phyloP scores from a whole-genome alignment of 2,329 filamentous ascomycete genomes.

The Aureobasidium sp. region DNA sequence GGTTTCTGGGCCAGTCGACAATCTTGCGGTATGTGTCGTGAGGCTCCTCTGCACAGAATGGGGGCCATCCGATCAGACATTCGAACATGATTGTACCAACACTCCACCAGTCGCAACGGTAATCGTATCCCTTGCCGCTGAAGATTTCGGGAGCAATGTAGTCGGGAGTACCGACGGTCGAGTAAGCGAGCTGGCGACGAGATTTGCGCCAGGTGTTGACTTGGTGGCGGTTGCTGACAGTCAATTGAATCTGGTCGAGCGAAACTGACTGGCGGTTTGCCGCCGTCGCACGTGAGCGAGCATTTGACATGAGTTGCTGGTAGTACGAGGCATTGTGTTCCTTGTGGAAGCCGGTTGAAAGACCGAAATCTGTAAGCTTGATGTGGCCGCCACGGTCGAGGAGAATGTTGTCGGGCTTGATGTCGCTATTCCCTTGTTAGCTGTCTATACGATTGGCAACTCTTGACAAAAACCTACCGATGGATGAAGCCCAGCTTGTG shows the following conservation, averaged over 20 bases:
- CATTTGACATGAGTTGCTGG: slow-evolving; percentile 76
- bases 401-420: slow-evolving; percentile 98
- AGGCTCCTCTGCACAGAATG: slow-evolving; percentile 95
- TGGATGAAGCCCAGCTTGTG: slow-evolving; percentile 98
- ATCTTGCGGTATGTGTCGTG: slow-evolving; percentile 99
- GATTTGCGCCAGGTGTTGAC: slow-evolving; percentile 99
- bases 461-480: slow-evolving; percentile 56
- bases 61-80: slow-evolving; percentile 95
- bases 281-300: slow-evolving; percentile 35
- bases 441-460: not conserved
- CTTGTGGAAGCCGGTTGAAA: slow-evolving; percentile 96
- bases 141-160: slow-evolving; percentile 99
- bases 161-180: slow-evolving; percentile 93
- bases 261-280: slow-evolving; percentile 86
- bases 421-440: slow-evolving; percentile 59
- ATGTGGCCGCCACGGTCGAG: slow-evolving; percentile 93
- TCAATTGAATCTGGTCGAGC: slow-evolving; percentile 95
- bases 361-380: slow-evolving; percentile 95
- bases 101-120: slow-evolving; percentile 98
- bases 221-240: slow-evolving; percentile 92
- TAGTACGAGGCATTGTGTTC: slow-evolving; percentile 98
- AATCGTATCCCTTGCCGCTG: slow-evolving; percentile 90
- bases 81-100: slow-evolving; percentile 99
- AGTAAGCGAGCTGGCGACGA: slow-evolving; percentile 91
- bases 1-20: slow-evolving; percentile 91